phyloP scores from a whole-genome alignment of 2,329 filamentous ascomycete genomes.

The Elsinoe necatrix region DNA sequence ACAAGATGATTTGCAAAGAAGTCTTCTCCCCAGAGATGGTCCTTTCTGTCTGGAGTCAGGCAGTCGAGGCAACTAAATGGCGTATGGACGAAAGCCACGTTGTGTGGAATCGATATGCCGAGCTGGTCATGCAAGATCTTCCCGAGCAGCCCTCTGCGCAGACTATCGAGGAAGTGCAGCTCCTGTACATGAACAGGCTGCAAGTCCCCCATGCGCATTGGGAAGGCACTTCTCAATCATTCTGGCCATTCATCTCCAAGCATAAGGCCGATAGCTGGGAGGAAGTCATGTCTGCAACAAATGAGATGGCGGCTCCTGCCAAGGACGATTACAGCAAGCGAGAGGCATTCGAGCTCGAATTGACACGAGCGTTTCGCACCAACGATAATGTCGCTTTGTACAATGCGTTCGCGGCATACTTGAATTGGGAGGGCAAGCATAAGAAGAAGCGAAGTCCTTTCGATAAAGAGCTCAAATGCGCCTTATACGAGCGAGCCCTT shows the following conservation, averaged over 20 bases:
- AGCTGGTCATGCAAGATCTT: constrained; percentile 61
- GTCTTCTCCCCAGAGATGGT: constrained; percentile 62
- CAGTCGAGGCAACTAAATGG: constrained; percentile 62
- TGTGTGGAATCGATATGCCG: constrained; percentile 72
- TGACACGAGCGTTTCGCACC: constrained; percentile 50
- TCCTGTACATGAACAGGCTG: constrained; percentile 62
- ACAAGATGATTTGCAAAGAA: constrained; percentile 59
- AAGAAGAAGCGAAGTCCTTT: constrained; percentile 42
- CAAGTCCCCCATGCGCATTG: constrained; percentile 65
- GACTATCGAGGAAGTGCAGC: constrained; percentile 55
- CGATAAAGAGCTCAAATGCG: constrained; percentile 47
- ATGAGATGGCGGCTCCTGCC: constrained; percentile 53
- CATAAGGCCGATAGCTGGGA: constrained; percentile 61
- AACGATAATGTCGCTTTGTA: constrained; percentile 51
- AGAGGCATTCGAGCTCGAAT: constrained; percentile 58
- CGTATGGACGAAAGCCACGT: constrained; percentile 68
- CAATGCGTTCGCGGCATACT: constrained; percentile 54
- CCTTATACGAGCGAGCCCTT: constrained; percentile 71
- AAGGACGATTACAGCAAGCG: constrained; percentile 57
- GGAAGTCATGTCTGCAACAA: constrained; percentile 60
- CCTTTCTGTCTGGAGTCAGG: constrained; percentile 62
- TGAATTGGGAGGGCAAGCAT: constrained; percentile 66
- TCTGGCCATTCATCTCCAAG: constrained; percentile 64
- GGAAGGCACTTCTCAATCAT: constrained; percentile 65
- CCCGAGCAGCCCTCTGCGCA: constrained; percentile 47